Evolutionary conservation across 768 basidiomycete genomes (phyloP).

Genomic region (Suillus fuscotomentosus): DNA sequence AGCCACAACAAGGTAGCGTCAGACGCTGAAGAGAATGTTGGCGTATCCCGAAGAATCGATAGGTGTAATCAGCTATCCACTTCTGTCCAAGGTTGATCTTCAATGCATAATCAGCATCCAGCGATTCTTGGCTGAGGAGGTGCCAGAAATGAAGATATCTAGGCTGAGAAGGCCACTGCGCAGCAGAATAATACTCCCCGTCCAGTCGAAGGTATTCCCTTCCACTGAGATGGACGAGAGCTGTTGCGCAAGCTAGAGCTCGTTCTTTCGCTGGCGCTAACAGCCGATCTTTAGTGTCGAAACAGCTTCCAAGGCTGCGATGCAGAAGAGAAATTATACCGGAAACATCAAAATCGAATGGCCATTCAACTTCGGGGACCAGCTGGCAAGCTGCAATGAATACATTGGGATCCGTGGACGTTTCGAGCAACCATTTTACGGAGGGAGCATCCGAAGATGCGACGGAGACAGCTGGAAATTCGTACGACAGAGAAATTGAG

Average conservation of each 20-base stretch:
- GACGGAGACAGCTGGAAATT: background rate
- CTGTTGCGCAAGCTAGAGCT: conserved; percentile 12
- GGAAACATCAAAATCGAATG: conserved; percentile 10
- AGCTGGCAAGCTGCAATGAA: conserved; percentile 8
- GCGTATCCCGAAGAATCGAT: conserved; percentile 5
- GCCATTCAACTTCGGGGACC: conserved; percentile 16
- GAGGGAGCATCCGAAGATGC: conserved; percentile 8
- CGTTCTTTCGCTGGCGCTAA: conserved; percentile 7
- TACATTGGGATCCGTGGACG: conserved; percentile 16
- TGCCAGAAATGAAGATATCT: conserved; percentile 7
- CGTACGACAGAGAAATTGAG: conserved; percentile 1
- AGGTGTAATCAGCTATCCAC: conserved; percentile 4
- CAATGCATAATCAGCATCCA: conserved; percentile 2
- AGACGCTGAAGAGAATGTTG: conserved; percentile 1
- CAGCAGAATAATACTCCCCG: conserved; percentile 2
- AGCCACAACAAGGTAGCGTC: conserved; percentile 6
- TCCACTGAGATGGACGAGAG: conserved; percentile 10
- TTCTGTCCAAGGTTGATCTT: conserved; percentile 4
- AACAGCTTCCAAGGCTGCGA: conserved; percentile 8
- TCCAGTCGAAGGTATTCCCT: conserved; percentile 6
- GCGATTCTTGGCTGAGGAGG: conserved; percentile 1
- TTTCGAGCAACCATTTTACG: conserved; percentile 19
- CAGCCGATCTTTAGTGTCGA: conserved; percentile 8
- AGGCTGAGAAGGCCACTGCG: conserved; percentile 4
- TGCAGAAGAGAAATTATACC: conserved; percentile 7